Conservation (phyloP, 139 green algal genomes). For the Coelastrella sp. region DNA sequence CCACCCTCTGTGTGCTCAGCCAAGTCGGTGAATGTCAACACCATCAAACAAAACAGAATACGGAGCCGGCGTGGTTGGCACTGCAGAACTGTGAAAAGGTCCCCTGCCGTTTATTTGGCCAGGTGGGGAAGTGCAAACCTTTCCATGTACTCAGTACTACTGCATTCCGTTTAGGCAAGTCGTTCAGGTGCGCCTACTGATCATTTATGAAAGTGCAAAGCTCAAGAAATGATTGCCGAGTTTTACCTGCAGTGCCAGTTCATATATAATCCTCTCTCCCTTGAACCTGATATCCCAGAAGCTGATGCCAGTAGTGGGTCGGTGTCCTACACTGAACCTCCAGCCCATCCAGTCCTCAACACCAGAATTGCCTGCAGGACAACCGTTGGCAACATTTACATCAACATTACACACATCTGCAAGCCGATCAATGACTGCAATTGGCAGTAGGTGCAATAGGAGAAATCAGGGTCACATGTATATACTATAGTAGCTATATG, state of each 20-base stretch:
- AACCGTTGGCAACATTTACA: no score
- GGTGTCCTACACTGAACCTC: slow-evolving; percentile 21
- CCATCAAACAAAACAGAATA: no score
- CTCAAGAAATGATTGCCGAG: no score
- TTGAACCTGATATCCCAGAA: slow-evolving; percentile 42
- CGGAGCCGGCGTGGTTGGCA: not conserved
- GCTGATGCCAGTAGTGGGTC: slow-evolving; percentile 14
- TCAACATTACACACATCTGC: not conserved
- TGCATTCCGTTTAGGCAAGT: not conserved
- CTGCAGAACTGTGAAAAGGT: not conserved
- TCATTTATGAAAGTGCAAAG: not conserved
- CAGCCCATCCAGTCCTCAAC: slow-evolving; percentile 38
- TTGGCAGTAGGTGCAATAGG: no score
- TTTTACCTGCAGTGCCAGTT: slow-evolving; percentile 44
- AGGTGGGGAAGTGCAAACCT: no score
- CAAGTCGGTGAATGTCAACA: no score
- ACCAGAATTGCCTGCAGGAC: not conserved
- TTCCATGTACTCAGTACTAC: no score
- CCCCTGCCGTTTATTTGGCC: no score
- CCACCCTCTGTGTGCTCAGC: no score
- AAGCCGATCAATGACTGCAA: no score
- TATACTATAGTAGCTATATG: no score
- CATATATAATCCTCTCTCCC: slow-evolving; percentile 26
- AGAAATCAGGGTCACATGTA: no score
- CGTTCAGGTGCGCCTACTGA: not conserved